A percentile compares a stretch with the other conserved stretches of the same genome.
phyloP scores from a whole-genome alignment of 2,329 filamentous ascomycete species.

The Aspergillus phoenicis region DNA sequence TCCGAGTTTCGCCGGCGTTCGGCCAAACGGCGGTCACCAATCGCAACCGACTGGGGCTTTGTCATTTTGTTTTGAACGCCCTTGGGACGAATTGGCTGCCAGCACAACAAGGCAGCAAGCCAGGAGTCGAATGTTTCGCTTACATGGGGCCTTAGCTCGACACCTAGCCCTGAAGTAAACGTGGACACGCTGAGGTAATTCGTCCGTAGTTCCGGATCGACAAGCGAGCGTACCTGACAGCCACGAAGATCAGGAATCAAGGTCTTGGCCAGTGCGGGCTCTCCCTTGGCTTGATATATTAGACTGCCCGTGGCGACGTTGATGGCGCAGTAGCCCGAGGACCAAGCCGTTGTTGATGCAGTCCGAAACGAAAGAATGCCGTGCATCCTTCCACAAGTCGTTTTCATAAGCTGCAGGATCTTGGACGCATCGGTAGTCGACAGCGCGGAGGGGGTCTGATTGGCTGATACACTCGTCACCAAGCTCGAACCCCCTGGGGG shows the following conservation, averaged over 20 bases:
- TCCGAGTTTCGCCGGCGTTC: conserved; percentile 51
- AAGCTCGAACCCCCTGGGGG: conserved; percentile 32
- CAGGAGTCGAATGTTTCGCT: conserved; percentile 56
- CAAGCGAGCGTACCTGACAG: conserved; percentile 52
- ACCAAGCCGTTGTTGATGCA: conserved; percentile 47
- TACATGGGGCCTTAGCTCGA: conserved; percentile 53
- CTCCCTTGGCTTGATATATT: conserved; percentile 55
- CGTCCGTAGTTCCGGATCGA: conserved; percentile 48
- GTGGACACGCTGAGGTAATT: conserved; percentile 54
- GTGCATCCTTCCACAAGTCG: conserved; percentile 55
- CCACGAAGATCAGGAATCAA: conserved; percentile 54
- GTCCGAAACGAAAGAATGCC: conserved; percentile 55
- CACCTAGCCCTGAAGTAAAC: conserved; percentile 50
- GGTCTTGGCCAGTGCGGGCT: conserved; percentile 51
- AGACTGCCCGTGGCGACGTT: conserved; percentile 54
- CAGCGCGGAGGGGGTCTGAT: conserved; percentile 37
- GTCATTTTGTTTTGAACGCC: conserved; percentile 55
- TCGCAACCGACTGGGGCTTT: conserved; percentile 50
- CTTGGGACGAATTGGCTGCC: conserved; percentile 54
- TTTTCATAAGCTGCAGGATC: conserved; percentile 55
- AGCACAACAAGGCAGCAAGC: conserved; percentile 55
- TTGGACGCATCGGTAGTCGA: conserved; percentile 50
- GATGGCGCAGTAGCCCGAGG: conserved; percentile 55
- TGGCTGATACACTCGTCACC: conserved; percentile 29
- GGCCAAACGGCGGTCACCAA: conserved; percentile 45